phyloP scores from a whole-genome alignment of 202 grass and related monocot species.

The Saccharum hybrid region DNA sequence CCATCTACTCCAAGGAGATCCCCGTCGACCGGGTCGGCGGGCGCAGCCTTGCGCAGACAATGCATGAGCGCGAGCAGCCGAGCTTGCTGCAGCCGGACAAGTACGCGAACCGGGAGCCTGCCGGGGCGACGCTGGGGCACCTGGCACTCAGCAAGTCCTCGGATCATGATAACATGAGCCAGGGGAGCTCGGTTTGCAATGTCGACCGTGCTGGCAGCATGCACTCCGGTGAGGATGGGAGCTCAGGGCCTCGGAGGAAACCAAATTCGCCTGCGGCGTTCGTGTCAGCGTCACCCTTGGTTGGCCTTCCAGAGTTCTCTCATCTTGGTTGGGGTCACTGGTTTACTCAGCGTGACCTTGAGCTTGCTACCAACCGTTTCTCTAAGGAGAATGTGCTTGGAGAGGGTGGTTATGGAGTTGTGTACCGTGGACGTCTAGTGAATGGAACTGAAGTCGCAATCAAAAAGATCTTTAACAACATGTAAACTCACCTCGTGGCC shows the following conservation, averaged over 20 bases:
- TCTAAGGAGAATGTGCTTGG: constrained; percentile 93
- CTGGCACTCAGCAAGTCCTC: constrained; percentile 62
- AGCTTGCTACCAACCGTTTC: constrained; percentile 84
- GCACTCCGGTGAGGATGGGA: constrained; percentile 79
- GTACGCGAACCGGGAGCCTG: constrained; percentile 44
- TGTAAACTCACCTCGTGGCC: constrained; percentile 57
- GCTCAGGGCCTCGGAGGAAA: constrained; percentile 60
- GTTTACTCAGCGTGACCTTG: constrained; percentile 93
- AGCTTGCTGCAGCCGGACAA: constrained; percentile 62
- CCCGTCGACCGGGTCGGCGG: constrained; percentile 72
- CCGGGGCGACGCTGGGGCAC: constrained; percentile 45
- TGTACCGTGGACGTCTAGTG: constrained; percentile 82
- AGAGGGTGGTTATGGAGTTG: constrained; percentile 94
- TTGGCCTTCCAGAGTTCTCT: constrained; percentile 90
- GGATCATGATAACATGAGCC: constrained; percentile 81
- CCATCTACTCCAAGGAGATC: constrained; percentile 95
- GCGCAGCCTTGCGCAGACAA: constrained; percentile 69
- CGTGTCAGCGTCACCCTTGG: constrained; percentile 71
- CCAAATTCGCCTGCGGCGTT: constrained; percentile 57
- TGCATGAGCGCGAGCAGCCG: constrained; percentile 66
- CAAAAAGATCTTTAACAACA: constrained; percentile 97
- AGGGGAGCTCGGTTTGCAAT: constrained; percentile 74
- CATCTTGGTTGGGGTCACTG: constrained; percentile 99
- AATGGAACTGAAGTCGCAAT: constrained; percentile 96
- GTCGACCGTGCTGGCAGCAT: constrained; percentile 63